Evolutionary conservation across 2,329 filamentous ascomycete species (phyloP).

Genomic region (Sarocladium kiliense): DNA sequence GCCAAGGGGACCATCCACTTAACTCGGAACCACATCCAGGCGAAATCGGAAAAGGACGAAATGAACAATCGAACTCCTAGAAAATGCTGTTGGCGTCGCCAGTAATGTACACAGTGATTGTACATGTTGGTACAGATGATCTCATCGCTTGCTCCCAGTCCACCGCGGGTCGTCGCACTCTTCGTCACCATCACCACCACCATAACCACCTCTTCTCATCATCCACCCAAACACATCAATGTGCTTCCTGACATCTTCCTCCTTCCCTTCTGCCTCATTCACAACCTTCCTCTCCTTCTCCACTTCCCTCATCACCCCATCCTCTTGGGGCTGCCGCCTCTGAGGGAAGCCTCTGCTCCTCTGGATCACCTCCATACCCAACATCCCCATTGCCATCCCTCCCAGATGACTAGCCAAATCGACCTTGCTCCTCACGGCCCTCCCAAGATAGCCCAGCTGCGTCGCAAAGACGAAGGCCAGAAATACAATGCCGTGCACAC

Average conservation of each 20-base stretch:
- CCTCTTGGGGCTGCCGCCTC: too few relatives aligned
- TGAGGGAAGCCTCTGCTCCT: not conserved
- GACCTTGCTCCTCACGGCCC: conserved; percentile 33
- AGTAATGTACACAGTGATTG: too few relatives aligned
- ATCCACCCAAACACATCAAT: not conserved
- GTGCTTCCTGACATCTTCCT: not conserved
- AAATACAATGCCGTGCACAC: conserved; percentile 49
- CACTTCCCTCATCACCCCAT: not conserved
- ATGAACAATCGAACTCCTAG: too few relatives aligned
- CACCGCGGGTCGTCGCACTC: too few relatives aligned
- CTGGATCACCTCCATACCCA: conserved; percentile 31
- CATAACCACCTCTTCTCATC: not conserved
- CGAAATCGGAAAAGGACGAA: too few relatives aligned
- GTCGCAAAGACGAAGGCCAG: conserved; percentile 45
- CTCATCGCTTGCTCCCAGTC: too few relatives aligned
- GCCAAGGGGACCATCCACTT: too few relatives aligned
- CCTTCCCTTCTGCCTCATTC: not conserved
- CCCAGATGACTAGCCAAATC: conserved; percentile 50
- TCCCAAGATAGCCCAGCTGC: conserved; percentile 39
- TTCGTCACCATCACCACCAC: not conserved
- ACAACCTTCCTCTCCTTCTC: not conserved
- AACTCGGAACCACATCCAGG: too few relatives aligned
- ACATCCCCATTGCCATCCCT: conserved; percentile 43
- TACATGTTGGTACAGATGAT: too few relatives aligned
- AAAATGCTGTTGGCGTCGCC: too few relatives aligned